Evolutionary conservation across 1,139 yeast species (phyloP).

Genomic region (Pichia sp.): DNA sequence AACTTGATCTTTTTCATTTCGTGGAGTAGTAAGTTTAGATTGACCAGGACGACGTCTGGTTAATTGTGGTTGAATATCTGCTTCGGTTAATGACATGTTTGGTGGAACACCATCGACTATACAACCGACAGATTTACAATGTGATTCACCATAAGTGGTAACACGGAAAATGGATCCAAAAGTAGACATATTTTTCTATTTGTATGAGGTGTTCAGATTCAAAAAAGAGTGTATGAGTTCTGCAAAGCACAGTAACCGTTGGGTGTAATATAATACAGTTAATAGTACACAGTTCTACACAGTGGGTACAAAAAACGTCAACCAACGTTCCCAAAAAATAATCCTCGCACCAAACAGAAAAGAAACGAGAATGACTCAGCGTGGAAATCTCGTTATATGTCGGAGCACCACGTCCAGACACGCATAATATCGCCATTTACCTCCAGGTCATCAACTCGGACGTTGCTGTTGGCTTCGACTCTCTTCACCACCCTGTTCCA

Average conservation of each 20-base stretch:
- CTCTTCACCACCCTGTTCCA: slow-evolving; percentile 60
- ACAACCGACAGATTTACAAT: slow-evolving; percentile 97
- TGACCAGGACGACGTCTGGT: slow-evolving; percentile 98
- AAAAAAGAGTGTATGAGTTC: no score
- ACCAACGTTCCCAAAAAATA: no score
- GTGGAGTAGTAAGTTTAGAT: slow-evolving; percentile 83
- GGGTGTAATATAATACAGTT: no score
- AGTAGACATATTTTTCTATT: slow-evolving; percentile 44
- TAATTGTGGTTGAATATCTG: slow-evolving; percentile 89
- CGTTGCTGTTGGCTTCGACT: slow-evolving; percentile 63
- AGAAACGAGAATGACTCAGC: neutral
- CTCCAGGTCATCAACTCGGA: slow-evolving; percentile 57
- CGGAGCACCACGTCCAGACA: slow-evolving; percentile 86
- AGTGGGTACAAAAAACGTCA: no score
- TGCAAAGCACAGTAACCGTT: no score
- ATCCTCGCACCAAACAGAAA: neutral
- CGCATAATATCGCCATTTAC: slow-evolving; percentile 81
- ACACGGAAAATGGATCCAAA: slow-evolving; percentile 62
- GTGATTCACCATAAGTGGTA: slow-evolving; percentile 97
- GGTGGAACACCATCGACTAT: slow-evolving; percentile 99
- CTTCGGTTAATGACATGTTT: slow-evolving; percentile 76
- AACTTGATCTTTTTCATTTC: slow-evolving; percentile 91
- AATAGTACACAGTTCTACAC: no score
- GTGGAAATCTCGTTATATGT: slow-evolving; percentile 20
- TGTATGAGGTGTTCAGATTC: no score